Base-by-base conservation (phyloP, 805 yeast species). In the Ogataea glucozyma region DNA sequence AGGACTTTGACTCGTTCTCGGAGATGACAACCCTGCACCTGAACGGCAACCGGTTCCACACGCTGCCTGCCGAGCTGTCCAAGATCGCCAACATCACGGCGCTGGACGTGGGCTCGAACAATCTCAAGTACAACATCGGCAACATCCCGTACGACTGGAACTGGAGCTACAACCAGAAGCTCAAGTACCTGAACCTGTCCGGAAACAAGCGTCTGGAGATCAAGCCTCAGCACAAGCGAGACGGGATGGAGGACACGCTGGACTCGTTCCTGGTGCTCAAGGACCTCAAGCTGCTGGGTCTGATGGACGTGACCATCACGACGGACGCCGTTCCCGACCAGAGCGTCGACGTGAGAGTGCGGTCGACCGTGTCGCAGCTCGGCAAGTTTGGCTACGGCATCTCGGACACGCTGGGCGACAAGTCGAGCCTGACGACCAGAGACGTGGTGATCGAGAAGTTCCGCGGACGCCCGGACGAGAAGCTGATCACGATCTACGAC, bases 131-230 rank as follows among this genome's bases (percentile, higher is more conserved):
- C 64, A 93, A 93, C 56, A 88, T 91, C 43, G 85, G 93, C 3
- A 93, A 93, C 62, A 87, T 89, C 76, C 95, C 93, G 12, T 91
- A 88, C 59, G 99, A 93, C 61, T 93, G 98, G 97, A 93, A 88
- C 65, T 93, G 99, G 99, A 82, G 85, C 54, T 82, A 81, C 70
- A 93, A 93, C 59, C 70, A 75, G 41, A 78, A 80, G 31, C 70
- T 93, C 62, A 79, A 73, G 52, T 89, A 85, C 56, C 74, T 93
- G 60, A 93, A 91, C 61, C 83, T 93, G 44, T 88, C 97, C 0
- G 97, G 97, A 27, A 93, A 93, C 60, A 85, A 85, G 59, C 75
- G 97, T 49, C 79, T 93, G 49, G 98, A 93, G 59, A 90, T 93
- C 55, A 85, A 83, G 57, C 85, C 83, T 31, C 74, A 75, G 44